Conservation (phyloP, 176 grass and related monocot genomes). For the Oryza nivara region DNA sequence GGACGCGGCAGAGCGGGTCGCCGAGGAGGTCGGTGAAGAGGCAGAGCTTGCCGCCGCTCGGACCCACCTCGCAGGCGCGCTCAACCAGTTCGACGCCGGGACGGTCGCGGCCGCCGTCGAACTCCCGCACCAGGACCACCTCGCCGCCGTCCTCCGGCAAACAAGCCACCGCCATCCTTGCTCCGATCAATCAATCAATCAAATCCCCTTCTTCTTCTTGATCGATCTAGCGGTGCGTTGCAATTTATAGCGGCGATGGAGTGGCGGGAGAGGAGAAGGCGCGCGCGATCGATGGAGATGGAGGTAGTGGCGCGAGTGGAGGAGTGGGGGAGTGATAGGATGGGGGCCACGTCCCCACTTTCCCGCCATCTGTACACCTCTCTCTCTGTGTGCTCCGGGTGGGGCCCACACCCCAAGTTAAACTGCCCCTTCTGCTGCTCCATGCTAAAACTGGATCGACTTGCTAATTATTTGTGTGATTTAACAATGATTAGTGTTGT, state of each 20-base stretch:
- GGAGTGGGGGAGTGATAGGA: neutral
- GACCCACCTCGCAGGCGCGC: conserved; percentile 66
- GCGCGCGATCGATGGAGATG: neutral
- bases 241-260: too few relatives aligned
- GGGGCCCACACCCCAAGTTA: too few relatives aligned
- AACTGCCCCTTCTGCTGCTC: too few relatives aligned
- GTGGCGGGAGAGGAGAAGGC: too few relatives aligned
- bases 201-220: neutral
- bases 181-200: neutral
- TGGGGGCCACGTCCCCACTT: too few relatives aligned
- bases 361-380: too few relatives aligned
- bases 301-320: too few relatives aligned
- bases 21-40: conserved; percentile 90
- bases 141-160: neutral
- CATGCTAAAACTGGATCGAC: too few relatives aligned
- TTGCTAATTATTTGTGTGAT: too few relatives aligned
- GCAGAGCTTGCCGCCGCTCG: conserved; percentile 52
- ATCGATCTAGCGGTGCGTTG: too few relatives aligned
- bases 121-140: conserved; percentile 46
- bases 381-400: too few relatives aligned
- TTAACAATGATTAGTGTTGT: too few relatives aligned
- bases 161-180: neutral
- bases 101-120: conserved; percentile 43
- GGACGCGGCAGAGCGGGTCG: conserved; percentile 79
- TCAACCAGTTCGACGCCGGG: conserved; percentile 57